Base-by-base conservation (phyloP, 805 yeast species). In the Myxozyma monticola region DNA sequence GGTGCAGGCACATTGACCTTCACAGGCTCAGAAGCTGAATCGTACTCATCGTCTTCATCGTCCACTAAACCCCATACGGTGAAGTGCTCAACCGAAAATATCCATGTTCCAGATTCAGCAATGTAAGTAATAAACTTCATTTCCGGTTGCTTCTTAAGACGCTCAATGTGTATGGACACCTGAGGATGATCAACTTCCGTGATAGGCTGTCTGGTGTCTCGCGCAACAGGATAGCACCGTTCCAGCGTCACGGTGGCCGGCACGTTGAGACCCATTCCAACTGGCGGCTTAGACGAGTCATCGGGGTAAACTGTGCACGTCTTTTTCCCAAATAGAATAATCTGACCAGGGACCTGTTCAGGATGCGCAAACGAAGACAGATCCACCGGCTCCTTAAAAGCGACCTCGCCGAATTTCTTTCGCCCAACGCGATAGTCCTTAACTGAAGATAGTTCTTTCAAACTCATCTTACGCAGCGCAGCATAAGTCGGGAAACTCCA, bases 51-150 rank as follows among this genome's bases (percentile, higher is more conserved):
- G 35, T 76, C 80, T 20, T 76, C 81, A 22, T 83, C 88, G 57
- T 82, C 85, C 15, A 84, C 76, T 33, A 93, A 69, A 5, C 98
- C 98, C 96, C 97, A 93, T 4, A 86, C 79, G 71, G 96, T 88
- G 63, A 93, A 93, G 71, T 93, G 99, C 59, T 85, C 81, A 15
- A 65, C 62, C 34, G 58, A 62, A 57, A 72, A 73, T 10, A 67
- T 66, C 73, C 73, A 72, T 2, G 71, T 67, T 12, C 76, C 76
- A 1, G 86, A 76, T 33, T 74, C 76, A 0, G 91, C 80, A 58
- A 89, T 93, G 71, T 88, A 93, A 42, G 83, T 77, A 24, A 79
- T 77, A 69, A 90, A 91, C 54, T 77, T 75, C 45, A 84, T 75
- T 28, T 74, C 81, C 24, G 79, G 76, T 48, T 81, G 68, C 25